These are phyloP conservation scores for Lolium perenne DNA, from an alignment of 176 grass and related monocot genomes.

Conservation along the genomic window DNA sequence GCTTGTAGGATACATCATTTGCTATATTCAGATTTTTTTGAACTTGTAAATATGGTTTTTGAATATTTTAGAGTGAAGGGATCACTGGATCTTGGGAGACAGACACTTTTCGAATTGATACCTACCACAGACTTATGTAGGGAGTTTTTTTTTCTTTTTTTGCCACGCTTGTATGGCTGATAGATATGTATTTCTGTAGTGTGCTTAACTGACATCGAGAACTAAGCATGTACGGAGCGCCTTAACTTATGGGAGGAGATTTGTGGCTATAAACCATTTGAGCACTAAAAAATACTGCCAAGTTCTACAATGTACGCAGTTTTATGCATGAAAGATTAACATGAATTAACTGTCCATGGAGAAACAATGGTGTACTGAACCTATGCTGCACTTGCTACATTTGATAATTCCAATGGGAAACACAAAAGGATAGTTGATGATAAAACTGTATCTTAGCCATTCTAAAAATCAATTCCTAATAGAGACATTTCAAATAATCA, in stretches of 20 bases:
- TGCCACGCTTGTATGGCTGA: background rate
- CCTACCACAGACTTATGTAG: background rate
- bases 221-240: slow-evolving; percentile 9
- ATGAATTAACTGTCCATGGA: background rate
- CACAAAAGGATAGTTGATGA: background rate
- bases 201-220: background rate
- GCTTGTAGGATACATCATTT: too few species aligned
- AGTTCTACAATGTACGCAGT: background rate
- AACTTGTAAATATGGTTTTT: too few species aligned
- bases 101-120: background rate
- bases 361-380: background rate
- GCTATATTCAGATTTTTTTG: too few species aligned
- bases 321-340: background rate
- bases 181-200: background rate
- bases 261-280: background rate
- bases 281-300: slow-evolving; percentile 1
- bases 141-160: background rate
- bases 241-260: background rate
- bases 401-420: background rate
- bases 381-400: background rate
- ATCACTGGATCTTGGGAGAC: too few species aligned
- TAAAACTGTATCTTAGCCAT: background rate
- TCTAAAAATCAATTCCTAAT: background rate
- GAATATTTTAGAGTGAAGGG: too few species aligned
- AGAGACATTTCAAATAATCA: slow-evolving; percentile 19